phyloP scores from a whole-genome alignment of 352 stramenopile genomes.

The Elongisporangium anandrum region DNA sequence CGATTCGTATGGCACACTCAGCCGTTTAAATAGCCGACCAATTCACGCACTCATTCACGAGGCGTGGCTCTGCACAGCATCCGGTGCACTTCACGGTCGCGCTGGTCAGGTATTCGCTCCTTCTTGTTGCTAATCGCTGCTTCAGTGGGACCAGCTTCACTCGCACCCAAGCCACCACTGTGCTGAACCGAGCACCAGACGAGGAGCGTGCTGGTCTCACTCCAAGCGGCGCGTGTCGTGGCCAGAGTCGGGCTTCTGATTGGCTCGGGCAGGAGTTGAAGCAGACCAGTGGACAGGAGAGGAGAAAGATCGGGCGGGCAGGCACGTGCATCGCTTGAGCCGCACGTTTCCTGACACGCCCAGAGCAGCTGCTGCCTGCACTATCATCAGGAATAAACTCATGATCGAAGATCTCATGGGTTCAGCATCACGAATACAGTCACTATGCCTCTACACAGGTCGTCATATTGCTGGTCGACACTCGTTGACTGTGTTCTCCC shows the following conservation, averaged over 20 bases:
- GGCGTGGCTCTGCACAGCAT: no score
- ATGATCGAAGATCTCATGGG: not conserved
- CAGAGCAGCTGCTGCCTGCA: not conserved
- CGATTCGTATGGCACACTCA: not conserved
- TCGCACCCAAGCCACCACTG: not conserved
- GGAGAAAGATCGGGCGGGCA: not conserved
- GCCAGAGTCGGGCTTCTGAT: not conserved
- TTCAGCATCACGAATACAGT: not conserved
- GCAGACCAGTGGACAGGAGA: not conserved
- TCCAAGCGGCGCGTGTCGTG: not conserved
- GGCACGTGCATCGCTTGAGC: not conserved
- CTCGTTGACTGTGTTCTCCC: not conserved
- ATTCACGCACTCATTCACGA: no score
- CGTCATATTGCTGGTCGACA: not conserved
- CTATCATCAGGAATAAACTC: not conserved
- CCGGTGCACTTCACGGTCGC: no score
- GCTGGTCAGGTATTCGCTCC: not conserved
- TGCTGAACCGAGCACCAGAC: not conserved
- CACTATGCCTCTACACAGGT: not conserved
- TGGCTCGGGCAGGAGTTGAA: not conserved
- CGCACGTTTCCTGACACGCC: not conserved
- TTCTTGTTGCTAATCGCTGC: not conserved
- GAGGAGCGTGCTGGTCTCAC: not conserved
- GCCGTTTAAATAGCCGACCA: not conserved
- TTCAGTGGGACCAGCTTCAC: not conserved